Evolutionary conservation across 352 stramenopile species (phyloP).

Genomic region (Phytopythium ostracodes): DNA sequence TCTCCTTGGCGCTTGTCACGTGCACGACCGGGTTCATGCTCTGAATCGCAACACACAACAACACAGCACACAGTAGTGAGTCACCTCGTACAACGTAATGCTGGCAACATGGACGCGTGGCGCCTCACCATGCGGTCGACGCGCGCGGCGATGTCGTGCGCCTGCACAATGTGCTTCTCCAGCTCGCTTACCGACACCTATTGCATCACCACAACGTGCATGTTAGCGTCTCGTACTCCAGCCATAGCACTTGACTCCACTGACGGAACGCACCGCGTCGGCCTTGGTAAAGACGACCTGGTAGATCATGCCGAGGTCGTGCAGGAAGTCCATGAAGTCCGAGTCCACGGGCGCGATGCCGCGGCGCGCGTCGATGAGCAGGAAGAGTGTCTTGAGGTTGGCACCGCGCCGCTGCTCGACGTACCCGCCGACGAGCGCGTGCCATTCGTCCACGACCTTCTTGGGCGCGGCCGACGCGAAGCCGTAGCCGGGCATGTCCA

Average conservation of each 20-base stretch:
- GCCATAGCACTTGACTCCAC: too few species aligned
- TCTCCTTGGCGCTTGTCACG: slow-evolving; percentile 72
- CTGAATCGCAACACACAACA: slow-evolving; percentile 14
- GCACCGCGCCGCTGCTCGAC: slow-evolving; percentile 48
- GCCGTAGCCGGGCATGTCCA: slow-evolving; percentile 87
- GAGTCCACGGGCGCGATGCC: slow-evolving; percentile 74
- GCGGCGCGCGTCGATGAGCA: slow-evolving; percentile 78
- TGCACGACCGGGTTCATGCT: slow-evolving; percentile 83
- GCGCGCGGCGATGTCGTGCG: slow-evolving; percentile 35
- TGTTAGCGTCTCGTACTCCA: not conserved
- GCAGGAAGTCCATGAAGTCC: slow-evolving; percentile 88
- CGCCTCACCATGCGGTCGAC: slow-evolving; percentile 54
- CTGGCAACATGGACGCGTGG: too few species aligned
- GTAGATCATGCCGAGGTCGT: slow-evolving; percentile 77
- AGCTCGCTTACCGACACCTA: slow-evolving; percentile 38
- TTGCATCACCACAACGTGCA: not conserved
- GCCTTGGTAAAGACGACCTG: slow-evolving; percentile 91
- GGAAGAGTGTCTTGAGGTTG: slow-evolving; percentile 75
- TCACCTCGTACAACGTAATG: too few species aligned
- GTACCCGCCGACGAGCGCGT: slow-evolving; percentile 78
- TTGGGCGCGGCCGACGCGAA: slow-evolving; percentile 74
- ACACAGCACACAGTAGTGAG: too few species aligned
- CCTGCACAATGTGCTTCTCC: slow-evolving; percentile 46
- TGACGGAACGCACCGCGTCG: slow-evolving; percentile 43
- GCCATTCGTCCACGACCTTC: slow-evolving; percentile 67